Conservation (phyloP, 345 rosid genomes). For the Eucalyptus polyanthemos region DNA sequence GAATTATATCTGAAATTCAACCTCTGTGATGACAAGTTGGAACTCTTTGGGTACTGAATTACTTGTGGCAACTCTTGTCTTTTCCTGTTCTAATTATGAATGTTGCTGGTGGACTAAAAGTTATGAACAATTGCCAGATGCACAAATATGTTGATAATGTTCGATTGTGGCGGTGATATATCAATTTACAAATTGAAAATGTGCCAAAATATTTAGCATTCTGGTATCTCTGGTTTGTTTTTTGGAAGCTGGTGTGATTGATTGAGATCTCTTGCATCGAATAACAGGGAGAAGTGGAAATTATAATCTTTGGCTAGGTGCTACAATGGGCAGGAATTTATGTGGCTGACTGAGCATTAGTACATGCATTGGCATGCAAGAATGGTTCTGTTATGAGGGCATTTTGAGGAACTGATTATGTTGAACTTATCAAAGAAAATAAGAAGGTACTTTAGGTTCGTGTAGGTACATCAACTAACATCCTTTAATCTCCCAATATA, state of each 20-base stretch:
- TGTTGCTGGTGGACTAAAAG: background rate
- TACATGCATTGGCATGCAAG: too few relatives aligned
- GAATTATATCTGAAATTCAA: background rate
- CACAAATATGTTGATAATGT: background rate
- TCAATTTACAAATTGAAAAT: background rate
- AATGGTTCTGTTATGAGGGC: too few relatives aligned
- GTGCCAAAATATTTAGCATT: background rate
- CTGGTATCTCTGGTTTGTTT: background rate
- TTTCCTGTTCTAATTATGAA: background rate
- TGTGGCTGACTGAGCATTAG: too few relatives aligned
- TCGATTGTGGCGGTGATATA: background rate
- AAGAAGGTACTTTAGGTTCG: too few relatives aligned
- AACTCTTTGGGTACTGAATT: background rate
- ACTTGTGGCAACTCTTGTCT: background rate
- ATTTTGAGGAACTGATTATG: background rate
- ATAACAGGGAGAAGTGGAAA: background rate
- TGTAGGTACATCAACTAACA: too few relatives aligned
- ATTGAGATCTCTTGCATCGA: background rate
- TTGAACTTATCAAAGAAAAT: too few relatives aligned
- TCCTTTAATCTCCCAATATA: too few relatives aligned
- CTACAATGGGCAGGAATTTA: background rate
- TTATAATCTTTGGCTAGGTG: background rate
- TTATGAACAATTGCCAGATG: background rate
- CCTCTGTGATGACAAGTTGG: background rate
- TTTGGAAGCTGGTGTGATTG: background rate